Percentiles rank a stretch among this genome's conserved stretches.
These are phyloP conservation scores for Trichoderma atrobrunneum DNA, from an alignment of 2,329 filamentous ascomycete species.

Conservation along the genomic window DNA sequence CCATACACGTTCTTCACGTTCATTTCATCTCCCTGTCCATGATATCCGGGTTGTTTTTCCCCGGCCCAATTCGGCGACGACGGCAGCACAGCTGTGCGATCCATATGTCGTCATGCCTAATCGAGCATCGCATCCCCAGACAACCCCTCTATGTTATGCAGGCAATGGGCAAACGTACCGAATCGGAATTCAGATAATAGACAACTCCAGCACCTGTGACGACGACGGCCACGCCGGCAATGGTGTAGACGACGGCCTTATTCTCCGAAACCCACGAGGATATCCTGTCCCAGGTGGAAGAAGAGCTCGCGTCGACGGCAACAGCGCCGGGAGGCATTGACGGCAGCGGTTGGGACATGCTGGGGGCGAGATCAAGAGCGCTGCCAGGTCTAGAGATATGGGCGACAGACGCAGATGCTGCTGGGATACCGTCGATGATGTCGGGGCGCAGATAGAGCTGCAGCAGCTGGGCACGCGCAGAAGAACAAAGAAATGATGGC, in stretches of 20 bases:
- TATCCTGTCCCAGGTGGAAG: constrained; percentile 84
- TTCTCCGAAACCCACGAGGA: constrained; percentile 92
- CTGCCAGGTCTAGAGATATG: constrained; percentile 24
- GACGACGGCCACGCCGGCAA: constrained; percentile 89
- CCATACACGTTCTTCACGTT: background rate
- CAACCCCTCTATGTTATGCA: background rate
- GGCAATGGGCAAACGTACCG: constrained; percentile 41
- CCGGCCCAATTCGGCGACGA: background rate
- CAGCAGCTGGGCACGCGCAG: constrained; percentile 33
- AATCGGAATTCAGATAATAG: constrained; percentile 74
- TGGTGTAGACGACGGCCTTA: constrained; percentile 92
- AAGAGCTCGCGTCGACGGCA: constrained; percentile 57
- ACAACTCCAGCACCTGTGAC: constrained; percentile 87
- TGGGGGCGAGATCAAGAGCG: constrained; percentile 26
- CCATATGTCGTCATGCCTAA: constrained; percentile 13
- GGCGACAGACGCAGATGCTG: constrained; percentile 28
- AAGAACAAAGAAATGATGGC: constrained; percentile 25
- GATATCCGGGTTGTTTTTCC: background rate
- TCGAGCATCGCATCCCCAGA: constrained; percentile 1
- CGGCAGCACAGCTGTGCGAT: background rate
- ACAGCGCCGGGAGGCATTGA: constrained; percentile 49
- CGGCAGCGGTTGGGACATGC: constrained; percentile 47
- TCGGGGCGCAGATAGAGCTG: constrained; percentile 34
- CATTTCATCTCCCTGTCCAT: background rate
- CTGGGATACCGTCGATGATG: constrained; percentile 31